Base-by-base conservation (phyloP, 108 stramenopile genomes). In the Chaetoceros muelleri region DNA sequence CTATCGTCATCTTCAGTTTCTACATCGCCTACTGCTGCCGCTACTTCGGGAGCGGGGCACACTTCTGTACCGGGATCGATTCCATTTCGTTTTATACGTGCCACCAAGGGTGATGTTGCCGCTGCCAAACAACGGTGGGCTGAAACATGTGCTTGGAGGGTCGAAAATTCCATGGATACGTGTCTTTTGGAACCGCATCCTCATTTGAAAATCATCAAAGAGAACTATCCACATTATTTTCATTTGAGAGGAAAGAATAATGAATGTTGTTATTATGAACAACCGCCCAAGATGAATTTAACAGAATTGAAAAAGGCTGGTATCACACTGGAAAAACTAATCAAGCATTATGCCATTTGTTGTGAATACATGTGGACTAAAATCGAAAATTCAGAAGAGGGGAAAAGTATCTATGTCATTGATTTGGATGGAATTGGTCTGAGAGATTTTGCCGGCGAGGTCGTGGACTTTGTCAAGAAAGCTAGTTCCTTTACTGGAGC, bases 291-390 rank as follows among this genome's bases (percentile, higher is more conserved):
- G 28, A 79, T 82, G 1, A 68, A 89, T 53, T 44, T 89, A 22
- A 55, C 67, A 52, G 83, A 78, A 8, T 28, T 89, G 30, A 30
- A 57, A 29, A 30, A 48, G 13, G 75, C 73, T 10, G 81, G 81
- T 1, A 53, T 89, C 7, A 48, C 30, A 13, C 26, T 85, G 20
- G 62, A 78, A 1, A 44, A 65, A 18, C 46, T 89, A 31, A 53
- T 89, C 5, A 74, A 69, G 13, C 83, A 89, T 53, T 89, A 84
- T 57, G 72, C 75, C 64, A 78, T 82, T 69, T 64, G 80, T 3
- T 77, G 74, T 1, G 87, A 89, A 62, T 82, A 75, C 57, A 71
- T 72, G 53, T 89, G 87, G 87, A 81, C 79, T 31, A 65, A 61
- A 28, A 28, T 89, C 10, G 79, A 80, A 57, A 65, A 65, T 13